Conservation (phyloP, 176 grass and related monocot species). For the Lolium perenne region DNA sequence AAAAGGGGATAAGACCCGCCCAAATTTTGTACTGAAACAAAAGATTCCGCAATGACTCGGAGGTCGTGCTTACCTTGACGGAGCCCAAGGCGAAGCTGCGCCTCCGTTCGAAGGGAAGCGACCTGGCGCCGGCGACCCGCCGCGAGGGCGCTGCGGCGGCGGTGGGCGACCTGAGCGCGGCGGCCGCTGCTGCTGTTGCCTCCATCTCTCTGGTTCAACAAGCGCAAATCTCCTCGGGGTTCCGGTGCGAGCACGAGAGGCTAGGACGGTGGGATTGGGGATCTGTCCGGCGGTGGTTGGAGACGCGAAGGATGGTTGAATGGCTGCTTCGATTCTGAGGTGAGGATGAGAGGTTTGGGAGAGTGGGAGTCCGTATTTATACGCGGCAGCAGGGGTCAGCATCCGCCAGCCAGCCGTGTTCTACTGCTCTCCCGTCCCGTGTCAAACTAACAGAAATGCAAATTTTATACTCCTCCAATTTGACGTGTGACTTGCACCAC, state of each 20-base stretch:
- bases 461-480: background rate
- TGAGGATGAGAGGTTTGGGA: background rate
- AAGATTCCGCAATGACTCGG: background rate
- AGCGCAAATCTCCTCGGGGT: background rate
- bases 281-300: constrained; percentile 21
- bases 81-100: constrained; percentile 44
- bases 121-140: constrained; percentile 24
- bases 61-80: constrained; percentile 59
- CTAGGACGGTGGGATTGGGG: constrained; percentile 1
- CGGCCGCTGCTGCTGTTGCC: constrained; percentile 47
- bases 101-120: constrained; percentile 47
- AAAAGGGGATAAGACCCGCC: background rate
- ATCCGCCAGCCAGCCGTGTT: constrained; percentile 10
- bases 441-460: constrained; percentile 1
- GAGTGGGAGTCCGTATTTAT: background rate
- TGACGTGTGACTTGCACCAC: background rate
- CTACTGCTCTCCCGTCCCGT: background rate
- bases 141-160: constrained; percentile 49
- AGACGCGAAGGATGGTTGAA: background rate
- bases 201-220: constrained; percentile 30
- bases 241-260: background rate
- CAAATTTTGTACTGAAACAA: background rate
- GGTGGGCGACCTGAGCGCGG: constrained; percentile 62
- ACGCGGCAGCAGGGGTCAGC: background rate
- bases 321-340: background rate